Evolutionary conservation across 805 yeast species (phyloP), one percentile per base, ranked within the genome.

Genomic region (Cyberlindnera suaveolens): DNA sequence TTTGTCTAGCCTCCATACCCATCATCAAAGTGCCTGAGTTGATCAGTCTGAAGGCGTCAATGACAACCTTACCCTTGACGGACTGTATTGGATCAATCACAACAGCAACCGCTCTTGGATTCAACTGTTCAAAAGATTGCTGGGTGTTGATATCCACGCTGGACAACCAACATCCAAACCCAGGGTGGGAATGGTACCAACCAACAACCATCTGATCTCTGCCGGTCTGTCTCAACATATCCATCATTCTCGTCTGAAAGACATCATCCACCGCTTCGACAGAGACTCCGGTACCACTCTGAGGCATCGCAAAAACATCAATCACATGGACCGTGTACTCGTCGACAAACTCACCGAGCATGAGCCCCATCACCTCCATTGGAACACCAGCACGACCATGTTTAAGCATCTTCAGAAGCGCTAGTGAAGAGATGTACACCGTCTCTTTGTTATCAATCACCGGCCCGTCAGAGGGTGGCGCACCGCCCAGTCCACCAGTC

Each of bases 281-380:
- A 45, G 96, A 85, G 16, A 95, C 99, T 47, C 99, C 99, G 9
- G 99, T 93, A 60, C 96, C 95, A 38, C 89, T 80, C 69, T 93
- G 99, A 16, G 99, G 99, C 99, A 93, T 93, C 43, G 99, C 99
- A 73, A 93, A 93, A 40, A 95, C 99, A 61, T 93, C 99, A 43
- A 88, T 88, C 33, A 93, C 99, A 56, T 90, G 95, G 32, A 93
- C 93, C 1, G 99, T 93, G 65, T 85, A 91, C 48, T 93, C 98
- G 63, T 93, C 99, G 23, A 93, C 93, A 66, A 93, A 91, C 54
- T 91, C 97, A 37, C 99, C 99, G 48, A 95, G 75, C 99, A 93
- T 93, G 51, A 93, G 73, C 3, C 99, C 99, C 99, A 93, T 93
- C 15, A 80, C 86, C 61, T 80, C 86, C 85, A 80, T 80, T n/a